These are phyloP conservation scores for Gossypioides kirkii DNA, from an alignment of 345 rosid genomes.

Conservation along the genomic window DNA sequence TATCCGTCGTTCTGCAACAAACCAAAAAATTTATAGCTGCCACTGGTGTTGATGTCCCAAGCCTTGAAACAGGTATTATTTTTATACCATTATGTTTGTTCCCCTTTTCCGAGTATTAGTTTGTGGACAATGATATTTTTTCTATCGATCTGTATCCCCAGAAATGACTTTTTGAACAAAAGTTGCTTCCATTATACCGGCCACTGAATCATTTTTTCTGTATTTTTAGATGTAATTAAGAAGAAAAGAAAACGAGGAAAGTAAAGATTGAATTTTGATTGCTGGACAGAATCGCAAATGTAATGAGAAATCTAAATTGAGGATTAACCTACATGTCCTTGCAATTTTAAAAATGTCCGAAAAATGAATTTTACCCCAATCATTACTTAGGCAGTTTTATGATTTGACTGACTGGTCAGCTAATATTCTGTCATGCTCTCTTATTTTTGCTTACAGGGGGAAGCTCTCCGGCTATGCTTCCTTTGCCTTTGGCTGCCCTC, in stretches of 20 bases:
- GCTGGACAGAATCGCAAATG: neutral
- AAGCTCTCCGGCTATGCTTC: conserved; percentile 76
- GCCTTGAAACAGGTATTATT: conserved; percentile 64
- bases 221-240: neutral
- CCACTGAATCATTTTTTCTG: neutral
- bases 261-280: neutral
- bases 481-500: conserved; percentile 90
- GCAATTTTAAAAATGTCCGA: neutral
- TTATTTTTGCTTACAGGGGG: conserved; percentile 51
- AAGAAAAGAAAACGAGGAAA: neutral
- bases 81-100: neutral
- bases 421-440: neutral
- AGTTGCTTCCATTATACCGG: conserved; percentile 26
- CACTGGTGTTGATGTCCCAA: conserved; percentile 91
- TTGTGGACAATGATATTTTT: neutral
- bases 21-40: conserved; percentile 80
- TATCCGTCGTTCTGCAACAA: conserved; percentile 73
- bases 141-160: conserved; percentile 41
- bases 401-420: neutral
- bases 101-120: neutral
- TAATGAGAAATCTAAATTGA: neutral
- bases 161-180: conserved; percentile 52
- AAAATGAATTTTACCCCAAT: neutral
- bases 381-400: neutral
- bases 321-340: neutral